Evolutionary conservation across 2,329 filamentous ascomycete species (phyloP).

Genomic region (Lasiodiplodia hormozganensis): DNA sequence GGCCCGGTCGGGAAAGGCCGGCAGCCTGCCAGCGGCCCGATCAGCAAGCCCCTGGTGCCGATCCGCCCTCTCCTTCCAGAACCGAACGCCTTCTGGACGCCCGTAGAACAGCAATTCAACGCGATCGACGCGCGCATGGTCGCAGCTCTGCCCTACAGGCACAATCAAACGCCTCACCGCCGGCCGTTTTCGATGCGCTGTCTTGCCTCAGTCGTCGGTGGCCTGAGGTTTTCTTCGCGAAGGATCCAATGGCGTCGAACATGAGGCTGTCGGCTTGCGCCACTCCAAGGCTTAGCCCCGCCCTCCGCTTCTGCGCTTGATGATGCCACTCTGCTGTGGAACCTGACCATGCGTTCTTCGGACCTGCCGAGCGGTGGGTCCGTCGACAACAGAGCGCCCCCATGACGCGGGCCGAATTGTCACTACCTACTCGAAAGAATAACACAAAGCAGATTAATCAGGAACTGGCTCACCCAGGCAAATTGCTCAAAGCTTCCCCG

Average conservation of each 20-base stretch:
- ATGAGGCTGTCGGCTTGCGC: background rate
- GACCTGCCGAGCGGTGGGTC: background rate
- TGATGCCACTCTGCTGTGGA: background rate
- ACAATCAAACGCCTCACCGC: background rate
- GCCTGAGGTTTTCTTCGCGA: background rate
- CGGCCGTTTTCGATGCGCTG: background rate
- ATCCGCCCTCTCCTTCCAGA: background rate
- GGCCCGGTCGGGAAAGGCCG: background rate
- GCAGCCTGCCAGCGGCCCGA: conserved; percentile 5
- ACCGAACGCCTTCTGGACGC: background rate
- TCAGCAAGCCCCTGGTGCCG: conserved; percentile 14
- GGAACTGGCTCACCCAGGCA: too few relatives aligned
- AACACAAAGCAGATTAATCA: too few relatives aligned
- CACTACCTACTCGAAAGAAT: too few relatives aligned
- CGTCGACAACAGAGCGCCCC: too few relatives aligned
- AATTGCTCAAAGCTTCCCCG: too few relatives aligned
- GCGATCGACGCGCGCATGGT: background rate
- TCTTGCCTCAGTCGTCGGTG: background rate
- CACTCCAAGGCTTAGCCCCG: background rate
- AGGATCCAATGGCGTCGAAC: background rate
- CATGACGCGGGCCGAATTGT: too few relatives aligned
- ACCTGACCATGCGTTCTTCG: background rate
- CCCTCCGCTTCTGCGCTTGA: too few relatives aligned
- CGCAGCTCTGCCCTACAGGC: background rate
- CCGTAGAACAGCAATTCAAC: background rate